Base-by-base conservation (phyloP, 2,329 filamentous ascomycete genomes). In the Aspergillus fischeri region DNA sequence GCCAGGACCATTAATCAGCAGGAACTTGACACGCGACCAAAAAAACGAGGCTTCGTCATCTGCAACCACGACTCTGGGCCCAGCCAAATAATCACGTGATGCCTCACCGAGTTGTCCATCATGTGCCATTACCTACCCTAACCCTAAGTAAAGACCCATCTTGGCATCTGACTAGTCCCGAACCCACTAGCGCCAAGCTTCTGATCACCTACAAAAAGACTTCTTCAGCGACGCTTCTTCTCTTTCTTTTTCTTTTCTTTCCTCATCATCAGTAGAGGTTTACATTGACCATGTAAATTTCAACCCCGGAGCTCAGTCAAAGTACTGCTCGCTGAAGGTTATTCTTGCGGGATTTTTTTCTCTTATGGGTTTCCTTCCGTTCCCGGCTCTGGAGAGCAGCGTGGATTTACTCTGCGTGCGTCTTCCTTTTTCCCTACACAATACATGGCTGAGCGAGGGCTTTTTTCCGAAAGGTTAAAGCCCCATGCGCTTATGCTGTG, bases 191-290 rank as follows among this genome's bases (percentile, higher is more conserved):
- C 63, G 65, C 11, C 11, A 3, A 47, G 48, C 20, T 32, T 14
- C 47, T 27, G 35, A 42, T 29, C 6, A n/a, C 44, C 60, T 70
- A 73, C 68, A 75, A 73, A 76, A 66, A 52, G 27, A 52, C 44
- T 14, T 21, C 27, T 35, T 27, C 44, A 52, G 47, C 56, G 32
- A 59, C 53, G 54, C 32, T 54, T 53, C 61, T 67, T 32, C 49
- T 60, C 55, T 60, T 67, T 65, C 70, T 65, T 69, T 74, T 72
- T 72, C 64, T 68, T 73, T 73, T 67, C 57, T 66, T 73, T 73
- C 70, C 69, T 65, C 70, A 79, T 77, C 76, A 79, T 79, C 77
- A 79, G 77, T 79, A 79, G 77, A 72, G 76, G 77, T 79, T 78
- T 79, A 78, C 76, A 74, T 75, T 65, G 63, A 76, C 71, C 70